Evolutionary conservation across 2,329 filamentous ascomycete species (phyloP).

Genomic region (Sarocladiaceae sp.): DNA sequence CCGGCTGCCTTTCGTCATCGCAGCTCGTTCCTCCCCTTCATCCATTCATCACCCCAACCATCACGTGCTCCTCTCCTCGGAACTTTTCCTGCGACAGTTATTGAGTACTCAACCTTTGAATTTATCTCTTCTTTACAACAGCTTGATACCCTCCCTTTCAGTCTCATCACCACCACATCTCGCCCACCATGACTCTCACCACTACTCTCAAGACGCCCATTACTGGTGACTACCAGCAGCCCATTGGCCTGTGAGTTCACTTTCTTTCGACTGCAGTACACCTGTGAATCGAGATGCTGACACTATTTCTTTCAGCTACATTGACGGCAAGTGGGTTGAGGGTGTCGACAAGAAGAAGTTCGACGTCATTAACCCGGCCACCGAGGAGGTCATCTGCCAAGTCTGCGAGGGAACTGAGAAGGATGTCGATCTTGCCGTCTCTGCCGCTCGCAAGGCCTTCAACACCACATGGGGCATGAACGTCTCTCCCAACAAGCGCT

Average conservation of each 20-base stretch:
- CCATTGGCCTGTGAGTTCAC: conserved; percentile 54
- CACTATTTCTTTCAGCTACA: conserved; percentile 56
- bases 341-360: conserved; percentile 84
- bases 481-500: conserved; percentile 64
- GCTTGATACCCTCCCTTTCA: conserved; percentile 18
- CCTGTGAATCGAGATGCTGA: conserved; percentile 18
- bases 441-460: conserved; percentile 82
- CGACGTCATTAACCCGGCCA: conserved; percentile 85
- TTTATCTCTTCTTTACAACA: conserved; percentile 3
- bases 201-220: conserved; percentile 65
- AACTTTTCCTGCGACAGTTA: conserved; percentile 14
- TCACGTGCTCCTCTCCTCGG: conserved; percentile 13
- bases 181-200: conserved; percentile 41
- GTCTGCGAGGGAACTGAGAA: conserved; percentile 86
- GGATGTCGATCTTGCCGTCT: conserved; percentile 76
- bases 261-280: background rate
- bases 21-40: conserved; percentile 17
- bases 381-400: conserved; percentile 78
- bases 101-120: conserved; percentile 16
- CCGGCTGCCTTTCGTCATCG: conserved; percentile 16
- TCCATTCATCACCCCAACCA: conserved; percentile 6
- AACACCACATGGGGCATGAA: conserved; percentile 66
- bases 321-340: conserved; percentile 85
- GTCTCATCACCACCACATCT: conserved; percentile 16
- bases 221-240: conserved; percentile 56